Percentiles rank a stretch among this genome's conserved stretches.
Evolutionary conservation across 345 rosid species (phyloP).

Genomic region (Eucalyptus rudis): DNA sequence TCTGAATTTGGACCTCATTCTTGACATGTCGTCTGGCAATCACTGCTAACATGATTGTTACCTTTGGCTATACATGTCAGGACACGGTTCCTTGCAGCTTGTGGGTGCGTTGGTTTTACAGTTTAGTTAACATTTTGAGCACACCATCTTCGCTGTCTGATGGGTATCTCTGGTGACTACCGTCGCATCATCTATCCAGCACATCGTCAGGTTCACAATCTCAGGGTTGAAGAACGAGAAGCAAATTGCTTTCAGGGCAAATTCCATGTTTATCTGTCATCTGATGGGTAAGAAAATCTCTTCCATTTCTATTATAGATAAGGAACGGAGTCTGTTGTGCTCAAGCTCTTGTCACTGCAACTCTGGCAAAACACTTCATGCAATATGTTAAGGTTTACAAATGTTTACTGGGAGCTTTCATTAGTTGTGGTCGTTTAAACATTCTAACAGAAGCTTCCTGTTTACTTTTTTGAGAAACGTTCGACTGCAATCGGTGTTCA

Average conservation of each 20-base stretch:
- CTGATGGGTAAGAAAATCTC: background rate
- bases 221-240: background rate
- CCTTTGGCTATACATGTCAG: background rate
- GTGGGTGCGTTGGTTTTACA: background rate
- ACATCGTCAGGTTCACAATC: background rate
- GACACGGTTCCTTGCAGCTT: background rate
- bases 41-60: background rate
- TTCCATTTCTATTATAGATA: background rate
- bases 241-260: background rate
- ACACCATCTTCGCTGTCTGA: rapidly evolving
- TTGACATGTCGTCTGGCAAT: background rate
- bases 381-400: background rate
- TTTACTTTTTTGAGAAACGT: background rate
- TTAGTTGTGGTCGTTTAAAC: background rate
- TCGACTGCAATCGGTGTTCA: background rate
- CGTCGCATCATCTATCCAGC: background rate
- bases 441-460: background rate
- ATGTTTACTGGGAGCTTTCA: background rate
- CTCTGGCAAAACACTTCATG: background rate
- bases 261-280: background rate
- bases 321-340: background rate
- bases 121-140: background rate
- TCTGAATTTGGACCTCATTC: background rate
- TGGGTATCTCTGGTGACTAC: background rate
- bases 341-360: background rate